These are phyloP conservation scores for Calonectria naviculata DNA, from an alignment of 2,329 filamentous ascomycete genomes.

Conservation along the genomic window DNA sequence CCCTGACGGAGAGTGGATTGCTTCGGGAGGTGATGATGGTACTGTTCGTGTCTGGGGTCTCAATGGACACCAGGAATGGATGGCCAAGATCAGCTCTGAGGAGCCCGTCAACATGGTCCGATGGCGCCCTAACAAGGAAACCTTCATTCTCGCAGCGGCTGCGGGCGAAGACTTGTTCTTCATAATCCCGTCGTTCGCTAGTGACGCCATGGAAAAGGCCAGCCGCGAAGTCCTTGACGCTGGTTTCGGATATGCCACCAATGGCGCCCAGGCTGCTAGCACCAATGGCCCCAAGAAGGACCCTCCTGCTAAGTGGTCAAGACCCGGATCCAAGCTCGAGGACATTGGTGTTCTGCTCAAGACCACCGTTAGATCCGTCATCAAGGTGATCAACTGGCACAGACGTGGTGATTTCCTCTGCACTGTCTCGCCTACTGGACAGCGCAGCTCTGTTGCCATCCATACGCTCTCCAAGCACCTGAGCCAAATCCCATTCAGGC, in stretches of 20 bases:
- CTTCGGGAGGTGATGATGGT: conserved; percentile 94
- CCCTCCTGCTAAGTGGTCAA: conserved; percentile 83
- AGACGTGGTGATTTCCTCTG: conserved; percentile 93
- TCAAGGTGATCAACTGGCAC: conserved; percentile 95
- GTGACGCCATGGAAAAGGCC: conserved; percentile 77
- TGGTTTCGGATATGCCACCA: conserved; percentile 93
- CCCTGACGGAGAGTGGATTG: conserved; percentile 85
- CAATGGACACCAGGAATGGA: conserved; percentile 90
- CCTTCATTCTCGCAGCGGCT: conserved; percentile 84
- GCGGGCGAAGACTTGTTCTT: conserved; percentile 89
- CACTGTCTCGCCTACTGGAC: conserved; percentile 85
- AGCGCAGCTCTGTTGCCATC: conserved; percentile 86
- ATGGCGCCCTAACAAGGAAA: conserved; percentile 88
- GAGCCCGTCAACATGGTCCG: conserved; percentile 86
- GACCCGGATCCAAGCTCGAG: conserved; percentile 79
- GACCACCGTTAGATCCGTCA: conserved; percentile 80
- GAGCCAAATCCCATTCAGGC: conserved; percentile 93
- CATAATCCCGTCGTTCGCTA: conserved; percentile 80
- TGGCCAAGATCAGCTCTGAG: conserved; percentile 80
- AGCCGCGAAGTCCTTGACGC: conserved; percentile 84
- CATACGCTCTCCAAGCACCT: conserved; percentile 96
- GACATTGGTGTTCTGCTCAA: conserved; percentile 84
- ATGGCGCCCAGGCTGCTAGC: conserved; percentile 66
- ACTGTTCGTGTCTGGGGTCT: conserved; percentile 93
- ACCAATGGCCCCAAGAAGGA: conserved; percentile 74